Evolutionary conservation across 345 rosid genomes (phyloP).

Genomic region (Hypericum androsaemum): DNA sequence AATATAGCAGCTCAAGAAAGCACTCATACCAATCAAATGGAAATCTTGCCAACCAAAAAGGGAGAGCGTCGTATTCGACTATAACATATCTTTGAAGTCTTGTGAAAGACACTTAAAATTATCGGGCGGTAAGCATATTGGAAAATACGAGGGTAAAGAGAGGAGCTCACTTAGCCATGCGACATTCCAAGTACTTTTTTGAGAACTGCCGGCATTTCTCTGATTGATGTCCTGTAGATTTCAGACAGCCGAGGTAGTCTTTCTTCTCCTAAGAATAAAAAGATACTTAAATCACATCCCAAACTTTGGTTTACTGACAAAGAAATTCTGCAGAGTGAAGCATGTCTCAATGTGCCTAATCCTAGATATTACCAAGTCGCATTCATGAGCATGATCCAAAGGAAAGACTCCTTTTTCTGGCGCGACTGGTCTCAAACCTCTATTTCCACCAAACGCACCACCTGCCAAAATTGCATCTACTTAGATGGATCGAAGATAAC

Average conservation of each 20-base stretch:
- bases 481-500: no score
- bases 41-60: background rate
- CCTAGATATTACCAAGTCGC: slow-evolving; percentile 49
- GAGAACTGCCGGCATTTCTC: slow-evolving; percentile 68
- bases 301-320: no score
- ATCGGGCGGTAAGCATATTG: background rate
- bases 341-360: no score
- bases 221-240: slow-evolving; percentile 61
- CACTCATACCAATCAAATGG: background rate
- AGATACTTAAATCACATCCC: background rate
- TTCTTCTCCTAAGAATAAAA: slow-evolving; percentile 64
- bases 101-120: no score
- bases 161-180: slow-evolving; percentile 74
- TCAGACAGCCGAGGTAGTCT: slow-evolving; percentile 78
- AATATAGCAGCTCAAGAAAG: background rate
- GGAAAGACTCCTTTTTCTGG: slow-evolving; percentile 95
- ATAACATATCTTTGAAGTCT: no score
- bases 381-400: slow-evolving; percentile 78
- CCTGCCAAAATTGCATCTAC: slow-evolving; percentile 28
- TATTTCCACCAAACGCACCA: slow-evolving; percentile 93
- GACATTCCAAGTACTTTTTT: slow-evolving; percentile 76
- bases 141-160: background rate
- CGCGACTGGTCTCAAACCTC: slow-evolving; percentile 83
- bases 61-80: no score
- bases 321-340: no score